A percentile compares a stretch with the other conserved stretches of the same genome.
These are phyloP conservation scores for Hericium coralloides DNA, from an alignment of 768 basidiomycete genomes.

Conservation along the genomic window DNA sequence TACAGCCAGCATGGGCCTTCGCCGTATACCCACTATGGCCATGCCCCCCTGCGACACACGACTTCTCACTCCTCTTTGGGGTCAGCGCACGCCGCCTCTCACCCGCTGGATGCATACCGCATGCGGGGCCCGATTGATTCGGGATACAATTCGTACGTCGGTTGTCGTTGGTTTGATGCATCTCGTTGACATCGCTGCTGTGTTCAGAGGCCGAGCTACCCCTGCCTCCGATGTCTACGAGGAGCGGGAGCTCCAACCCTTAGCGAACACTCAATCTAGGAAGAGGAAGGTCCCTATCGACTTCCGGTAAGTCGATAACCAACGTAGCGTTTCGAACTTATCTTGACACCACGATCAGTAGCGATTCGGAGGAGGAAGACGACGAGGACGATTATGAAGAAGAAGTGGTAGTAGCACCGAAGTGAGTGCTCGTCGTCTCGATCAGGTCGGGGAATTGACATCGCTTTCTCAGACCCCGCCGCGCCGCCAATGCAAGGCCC, in stretches of 20 bases:
- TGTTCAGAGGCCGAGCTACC: neutral
- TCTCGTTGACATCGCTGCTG: neutral
- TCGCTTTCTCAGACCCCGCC: no score
- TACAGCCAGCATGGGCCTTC: neutral
- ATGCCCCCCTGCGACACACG: neutral
- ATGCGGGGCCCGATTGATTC: neutral
- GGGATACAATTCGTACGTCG: neutral
- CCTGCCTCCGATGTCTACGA: neutral
- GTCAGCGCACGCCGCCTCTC: neutral
- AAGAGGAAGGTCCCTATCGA: neutral
- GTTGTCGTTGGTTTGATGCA: neutral
- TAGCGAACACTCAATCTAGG: neutral
- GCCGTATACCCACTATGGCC: neutral
- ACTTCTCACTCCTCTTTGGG: neutral
- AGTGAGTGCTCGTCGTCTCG: no score
- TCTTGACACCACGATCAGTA: no score
- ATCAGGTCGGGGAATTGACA: no score
- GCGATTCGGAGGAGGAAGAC: no score
- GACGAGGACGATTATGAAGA: no score
- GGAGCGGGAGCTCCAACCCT: neutral
- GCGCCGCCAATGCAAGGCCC: no score
- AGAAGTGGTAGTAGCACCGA: no score
- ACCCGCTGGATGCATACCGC: no score
- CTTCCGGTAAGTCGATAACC: neutral
- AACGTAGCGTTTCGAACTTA: neutral